These are phyloP conservation scores for Boletus fagicola DNA, from an alignment of 768 basidiomycete genomes.

Conservation along the genomic window DNA sequence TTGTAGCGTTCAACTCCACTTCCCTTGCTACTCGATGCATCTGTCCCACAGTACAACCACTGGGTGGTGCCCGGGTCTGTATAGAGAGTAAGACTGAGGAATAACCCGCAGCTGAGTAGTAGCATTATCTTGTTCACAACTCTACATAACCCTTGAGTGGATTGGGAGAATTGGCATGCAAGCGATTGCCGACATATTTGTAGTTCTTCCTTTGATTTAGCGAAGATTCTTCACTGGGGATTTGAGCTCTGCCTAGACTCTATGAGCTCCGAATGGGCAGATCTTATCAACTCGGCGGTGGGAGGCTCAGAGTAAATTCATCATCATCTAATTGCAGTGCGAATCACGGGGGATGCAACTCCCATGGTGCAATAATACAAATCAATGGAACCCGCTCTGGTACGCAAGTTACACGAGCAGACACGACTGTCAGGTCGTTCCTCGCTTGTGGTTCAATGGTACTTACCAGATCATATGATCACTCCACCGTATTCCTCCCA, in stretches of 20 bases:
- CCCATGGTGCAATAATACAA: background rate
- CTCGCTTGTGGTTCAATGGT: background rate
- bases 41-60: background rate
- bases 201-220: too few relatives aligned
- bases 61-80: too few relatives aligned
- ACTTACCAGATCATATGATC: background rate
- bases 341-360: too few relatives aligned
- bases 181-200: background rate
- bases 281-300: background rate
- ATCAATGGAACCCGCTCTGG: background rate
- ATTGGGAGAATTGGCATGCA: background rate
- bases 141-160: background rate
- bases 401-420: background rate
- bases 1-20: background rate
- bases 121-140: background rate
- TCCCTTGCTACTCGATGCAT: background rate
- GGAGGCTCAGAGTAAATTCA: background rate
- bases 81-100: background rate
- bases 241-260: background rate
- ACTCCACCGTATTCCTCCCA: background rate
- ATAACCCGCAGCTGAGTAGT: background rate
- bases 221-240: too few relatives aligned
- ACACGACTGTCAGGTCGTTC: background rate
- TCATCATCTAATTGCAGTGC: background rate
- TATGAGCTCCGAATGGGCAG: background rate